Percentiles rank a stretch among this genome's conserved stretches.
Conservation (phyloP, 1,284 basidiomycete species). For the Trichosporon sp. region DNA sequence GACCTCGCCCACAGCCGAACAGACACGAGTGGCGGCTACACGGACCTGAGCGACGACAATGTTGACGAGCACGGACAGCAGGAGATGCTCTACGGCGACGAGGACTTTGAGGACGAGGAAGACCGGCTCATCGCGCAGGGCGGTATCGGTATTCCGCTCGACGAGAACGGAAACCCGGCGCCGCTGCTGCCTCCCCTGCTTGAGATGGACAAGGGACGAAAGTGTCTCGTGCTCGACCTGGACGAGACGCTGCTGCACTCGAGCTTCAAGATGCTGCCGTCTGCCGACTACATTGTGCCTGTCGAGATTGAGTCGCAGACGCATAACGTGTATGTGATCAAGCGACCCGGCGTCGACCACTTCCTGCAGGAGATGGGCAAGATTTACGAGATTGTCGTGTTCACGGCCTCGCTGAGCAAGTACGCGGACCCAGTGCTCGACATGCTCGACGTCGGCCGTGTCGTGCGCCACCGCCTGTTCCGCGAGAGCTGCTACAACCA, state of each 20-base stretch:
- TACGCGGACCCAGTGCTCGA: constrained; percentile 98
- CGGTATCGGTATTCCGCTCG: constrained; percentile 78
- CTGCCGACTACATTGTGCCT: constrained; percentile 97
- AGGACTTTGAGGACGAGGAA: constrained; percentile 70
- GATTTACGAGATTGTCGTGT: constrained; percentile 97
- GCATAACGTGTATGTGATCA: constrained; percentile 99
- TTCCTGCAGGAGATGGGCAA: constrained; percentile 97
- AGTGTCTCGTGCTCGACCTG: constrained; percentile 91
- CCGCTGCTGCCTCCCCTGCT: constrained; percentile 79
- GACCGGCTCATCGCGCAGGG: constrained; percentile 75
- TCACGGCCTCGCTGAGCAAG: constrained; percentile 97
- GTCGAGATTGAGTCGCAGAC: constrained; percentile 98
- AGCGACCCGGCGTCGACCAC: constrained; percentile 95
- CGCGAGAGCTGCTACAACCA: constrained; percentile 99
- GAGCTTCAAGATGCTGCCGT: constrained; percentile 92
- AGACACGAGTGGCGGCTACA: constrained; percentile 46
- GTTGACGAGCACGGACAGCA: constrained; percentile 58
- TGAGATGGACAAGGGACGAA: constrained; percentile 74
- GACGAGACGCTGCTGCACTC: constrained; percentile 95
- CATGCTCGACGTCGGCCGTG: constrained; percentile 88
- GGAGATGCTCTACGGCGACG: constrained; percentile 57
- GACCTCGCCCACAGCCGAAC: constrained; percentile 37
- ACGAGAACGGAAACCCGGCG: constrained; percentile 79
- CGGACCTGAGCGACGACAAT: constrained; percentile 49
- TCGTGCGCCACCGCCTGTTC: constrained; percentile 95